phyloP scores from a whole-genome alignment of 2,329 filamentous ascomycete species.

The Diaporthe sp. region DNA sequence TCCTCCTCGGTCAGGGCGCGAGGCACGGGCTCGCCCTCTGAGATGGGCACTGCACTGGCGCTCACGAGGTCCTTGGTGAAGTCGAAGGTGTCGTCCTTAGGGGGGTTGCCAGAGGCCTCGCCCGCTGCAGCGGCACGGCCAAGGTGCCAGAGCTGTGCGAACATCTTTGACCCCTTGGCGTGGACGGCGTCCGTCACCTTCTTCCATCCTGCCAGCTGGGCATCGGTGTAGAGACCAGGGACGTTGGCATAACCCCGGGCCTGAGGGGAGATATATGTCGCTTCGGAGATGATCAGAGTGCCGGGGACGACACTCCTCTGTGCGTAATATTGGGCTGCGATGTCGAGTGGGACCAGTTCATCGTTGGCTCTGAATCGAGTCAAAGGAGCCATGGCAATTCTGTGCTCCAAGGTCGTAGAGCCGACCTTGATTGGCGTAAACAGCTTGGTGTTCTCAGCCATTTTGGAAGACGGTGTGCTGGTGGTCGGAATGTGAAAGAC shows the following conservation, averaged over 20 bases:
- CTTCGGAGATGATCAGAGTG: slow-evolving; percentile 70
- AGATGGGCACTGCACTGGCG: slow-evolving; percentile 56
- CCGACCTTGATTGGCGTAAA: slow-evolving; percentile 61
- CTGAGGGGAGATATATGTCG: slow-evolving; percentile 64
- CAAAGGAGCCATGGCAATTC: slow-evolving; percentile 69
- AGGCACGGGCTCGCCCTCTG: slow-evolving; percentile 66
- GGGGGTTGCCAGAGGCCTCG: slow-evolving; percentile 60
- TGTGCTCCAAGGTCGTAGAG: slow-evolving; percentile 55
- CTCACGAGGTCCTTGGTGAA: slow-evolving; percentile 57
- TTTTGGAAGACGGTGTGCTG: not conserved
- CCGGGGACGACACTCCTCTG: slow-evolving; percentile 53
- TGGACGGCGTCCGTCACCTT: slow-evolving; percentile 74
- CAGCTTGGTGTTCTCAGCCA: slow-evolving; percentile 50
- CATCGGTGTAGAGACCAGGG: slow-evolving; percentile 70
- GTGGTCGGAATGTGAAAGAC: not conserved
- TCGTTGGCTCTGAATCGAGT: slow-evolving; percentile 67
- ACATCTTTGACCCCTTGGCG: slow-evolving; percentile 72
- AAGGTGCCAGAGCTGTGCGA: slow-evolving; percentile 75
- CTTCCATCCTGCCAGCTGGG: slow-evolving; percentile 73
- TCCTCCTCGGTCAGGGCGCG: slow-evolving; percentile 76
- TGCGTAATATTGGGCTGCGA: slow-evolving; percentile 48
- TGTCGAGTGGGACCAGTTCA: slow-evolving; percentile 47
- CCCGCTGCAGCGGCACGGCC: slow-evolving; percentile 65
- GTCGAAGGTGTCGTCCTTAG: slow-evolving; percentile 37
- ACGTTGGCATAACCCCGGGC: slow-evolving; percentile 62